Conservation (phyloP, 2,329 filamentous ascomycete genomes). For the Rhytidhysteron rufulum region DNA sequence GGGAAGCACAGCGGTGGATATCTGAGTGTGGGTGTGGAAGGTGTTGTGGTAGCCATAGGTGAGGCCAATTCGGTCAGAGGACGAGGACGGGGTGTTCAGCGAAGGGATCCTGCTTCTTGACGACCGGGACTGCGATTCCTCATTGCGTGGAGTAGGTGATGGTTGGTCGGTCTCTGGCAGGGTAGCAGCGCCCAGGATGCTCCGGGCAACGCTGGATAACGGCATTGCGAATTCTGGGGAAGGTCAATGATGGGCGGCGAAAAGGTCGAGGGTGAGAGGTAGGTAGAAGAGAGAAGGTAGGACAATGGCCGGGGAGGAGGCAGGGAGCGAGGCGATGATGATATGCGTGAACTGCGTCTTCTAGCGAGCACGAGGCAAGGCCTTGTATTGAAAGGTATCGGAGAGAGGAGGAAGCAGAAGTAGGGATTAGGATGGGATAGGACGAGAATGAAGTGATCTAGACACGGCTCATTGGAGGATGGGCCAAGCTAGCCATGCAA, state of each 20-base stretch:
- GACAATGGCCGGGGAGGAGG: too few relatives aligned
- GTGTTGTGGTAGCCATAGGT: slow-evolving; percentile 42
- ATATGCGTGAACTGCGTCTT: too few relatives aligned
- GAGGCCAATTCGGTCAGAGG: slow-evolving; percentile 15
- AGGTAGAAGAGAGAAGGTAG: too few relatives aligned
- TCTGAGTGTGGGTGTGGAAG: slow-evolving; percentile 36
- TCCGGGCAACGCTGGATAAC: neutral
- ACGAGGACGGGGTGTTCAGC: slow-evolving; percentile 2
- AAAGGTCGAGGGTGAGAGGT: too few relatives aligned
- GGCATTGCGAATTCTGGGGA: too few relatives aligned
- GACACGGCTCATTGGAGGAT: neutral
- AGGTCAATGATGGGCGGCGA: too few relatives aligned
- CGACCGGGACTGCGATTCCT: too few relatives aligned
- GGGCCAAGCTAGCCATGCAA: neutral
- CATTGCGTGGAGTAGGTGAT: neutral
- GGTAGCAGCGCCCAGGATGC: neutral
- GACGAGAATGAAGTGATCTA: neutral
- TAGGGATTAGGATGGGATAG: neutral
- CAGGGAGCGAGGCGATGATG: too few relatives aligned
- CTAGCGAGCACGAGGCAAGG: too few relatives aligned
- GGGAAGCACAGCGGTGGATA: slow-evolving; percentile 23
- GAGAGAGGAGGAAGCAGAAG: too few relatives aligned
- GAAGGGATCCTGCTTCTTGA: neutral
- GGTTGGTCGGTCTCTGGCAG: neutral
- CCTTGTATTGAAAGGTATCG: too few relatives aligned